These are phyloP conservation scores for Yarrowia yakushimensis DNA, from an alignment of 805 yeast species.

Conservation along the genomic window DNA sequence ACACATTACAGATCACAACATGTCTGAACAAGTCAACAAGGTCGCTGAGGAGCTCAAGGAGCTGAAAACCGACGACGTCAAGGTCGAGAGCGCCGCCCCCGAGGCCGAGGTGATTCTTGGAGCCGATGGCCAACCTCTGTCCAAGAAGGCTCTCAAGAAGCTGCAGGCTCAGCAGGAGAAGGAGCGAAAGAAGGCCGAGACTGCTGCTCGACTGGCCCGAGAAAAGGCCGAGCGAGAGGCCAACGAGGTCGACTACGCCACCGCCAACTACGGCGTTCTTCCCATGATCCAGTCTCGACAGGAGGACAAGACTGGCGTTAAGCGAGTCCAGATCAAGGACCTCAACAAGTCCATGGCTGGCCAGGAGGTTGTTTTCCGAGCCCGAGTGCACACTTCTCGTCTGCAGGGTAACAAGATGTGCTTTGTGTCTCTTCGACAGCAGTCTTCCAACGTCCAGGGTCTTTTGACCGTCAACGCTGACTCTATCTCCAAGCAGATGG, in stretches of 20 bases:
- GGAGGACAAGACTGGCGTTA: conserved; percentile 57
- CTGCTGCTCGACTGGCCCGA: conserved; percentile 79
- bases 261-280: conserved; percentile 80
- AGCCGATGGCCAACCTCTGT: conserved; percentile 79
- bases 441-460: conserved; percentile 75
- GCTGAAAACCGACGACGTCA: conserved; percentile 14
- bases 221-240: conserved; percentile 79
- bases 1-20: conserved; percentile 14
- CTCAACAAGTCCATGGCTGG: conserved; percentile 62
- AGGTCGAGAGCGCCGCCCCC: conserved; percentile 20
- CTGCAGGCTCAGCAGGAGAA: conserved; percentile 81
- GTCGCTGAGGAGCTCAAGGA: conserved; percentile 31
- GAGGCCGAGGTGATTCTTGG: conserved; percentile 43
- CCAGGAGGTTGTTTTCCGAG: conserved; percentile 78
- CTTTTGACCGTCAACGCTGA: conserved; percentile 68
- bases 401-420: conserved; percentile 95
- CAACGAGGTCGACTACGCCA: conserved; percentile 80
- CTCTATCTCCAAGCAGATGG: conserved; percentile 87
- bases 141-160: conserved; percentile 93
- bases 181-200: conserved; percentile 87
- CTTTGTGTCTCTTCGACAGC: conserved; percentile 90
- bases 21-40: conserved; percentile 32
- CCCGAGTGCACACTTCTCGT: conserved; percentile 89
- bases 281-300: conserved; percentile 73
- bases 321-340: conserved; percentile 56